Evolutionary conservation across 768 basidiomycete species (phyloP).

Genomic region (Inosperma sp.): DNA sequence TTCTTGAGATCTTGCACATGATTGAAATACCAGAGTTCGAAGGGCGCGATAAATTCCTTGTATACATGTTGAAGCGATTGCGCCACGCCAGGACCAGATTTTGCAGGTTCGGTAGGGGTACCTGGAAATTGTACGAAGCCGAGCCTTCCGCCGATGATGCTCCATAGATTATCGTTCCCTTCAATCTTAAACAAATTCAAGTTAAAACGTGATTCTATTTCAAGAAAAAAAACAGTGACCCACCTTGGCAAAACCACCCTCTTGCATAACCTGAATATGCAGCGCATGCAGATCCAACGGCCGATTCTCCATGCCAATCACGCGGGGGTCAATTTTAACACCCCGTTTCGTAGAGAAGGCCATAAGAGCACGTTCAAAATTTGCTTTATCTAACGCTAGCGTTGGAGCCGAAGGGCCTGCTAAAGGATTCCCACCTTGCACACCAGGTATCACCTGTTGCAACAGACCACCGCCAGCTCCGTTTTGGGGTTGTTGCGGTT

Average conservation of each 20-base stretch:
- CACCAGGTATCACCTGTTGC: not conserved
- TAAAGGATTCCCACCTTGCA: constrained; percentile 2
- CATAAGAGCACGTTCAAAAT: constrained; percentile 51
- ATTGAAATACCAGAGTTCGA: constrained; percentile 52
- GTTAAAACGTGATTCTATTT: not conserved
- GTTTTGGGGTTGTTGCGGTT: too few relatives aligned
- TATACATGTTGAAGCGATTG: constrained; percentile 58
- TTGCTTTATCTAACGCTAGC: constrained; percentile 34
- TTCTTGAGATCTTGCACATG: constrained; percentile 33
- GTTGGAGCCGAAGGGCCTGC: not conserved
- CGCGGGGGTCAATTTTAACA: constrained; percentile 36
- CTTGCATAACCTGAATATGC: constrained; percentile 54
- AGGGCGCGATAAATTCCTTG: constrained; percentile 49
- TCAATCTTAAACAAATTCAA: constrained; percentile 40
- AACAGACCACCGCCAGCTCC: not conserved
- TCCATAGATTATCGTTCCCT: constrained; percentile 51
- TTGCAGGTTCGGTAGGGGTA: constrained; percentile 54
- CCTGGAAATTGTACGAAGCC: constrained; percentile 64
- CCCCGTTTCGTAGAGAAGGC: constrained; percentile 42
- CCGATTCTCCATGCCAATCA: constrained; percentile 49
- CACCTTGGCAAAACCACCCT: constrained; percentile 51
- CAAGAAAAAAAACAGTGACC: constrained; percentile 13
- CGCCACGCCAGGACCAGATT: constrained; percentile 58
- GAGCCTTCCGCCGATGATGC: constrained; percentile 61
- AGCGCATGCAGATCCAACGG: constrained; percentile 56